Base-by-base conservation (phyloP, 2,329 filamentous ascomycete species). In the Penicillium occitanis region DNA sequence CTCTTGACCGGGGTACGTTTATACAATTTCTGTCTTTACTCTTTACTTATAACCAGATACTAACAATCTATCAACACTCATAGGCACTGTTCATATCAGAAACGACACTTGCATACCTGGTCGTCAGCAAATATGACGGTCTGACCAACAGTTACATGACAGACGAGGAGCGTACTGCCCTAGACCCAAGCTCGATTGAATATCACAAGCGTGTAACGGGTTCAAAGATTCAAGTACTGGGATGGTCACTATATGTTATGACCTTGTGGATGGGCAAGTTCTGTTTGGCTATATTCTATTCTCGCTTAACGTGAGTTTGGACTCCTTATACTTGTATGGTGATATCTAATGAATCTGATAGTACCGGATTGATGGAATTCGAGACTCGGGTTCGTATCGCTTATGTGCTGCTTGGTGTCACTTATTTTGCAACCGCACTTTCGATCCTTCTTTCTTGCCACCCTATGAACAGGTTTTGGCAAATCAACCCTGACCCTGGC, bases 141-240 rank as follows among this genome's bases (percentile, higher is more conserved):
- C 73, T 87, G 5, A 84, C 85, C 5, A 87, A 87, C 68, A 84
- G 84, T 68, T 81, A 80, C 62, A 86, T 88, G 83, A 82, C 84
- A 2, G 71, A 79, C 14, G 79, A 79, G 33, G 69, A 85, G 66
- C 81, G 86, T 14, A 75, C 72, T 3, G 73, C 76, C 0, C 71
- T 88, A n/a, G 75, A 78, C 13, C 77, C 80, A 0, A 65, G 73
- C 17, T 80, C 80, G 14, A 70, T 71, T 0, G 84, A 87, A 69
- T 86, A 81, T 69, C 70, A 74, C 4, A 68, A 78, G 64, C 80
- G 85, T 22, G 74, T 85, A 0, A 71, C 79, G 17, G 86, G 85
- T 0, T 85, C 81, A 3, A 82, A 85, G 68, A 81, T 82, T 7
- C 81, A 84, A 66, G 70, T 86, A 1, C 76, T 82, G 1, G 83